Evolutionary conservation across 2,329 filamentous ascomycete species (phyloP).

Genomic region (Trichoderma pleuroti): DNA sequence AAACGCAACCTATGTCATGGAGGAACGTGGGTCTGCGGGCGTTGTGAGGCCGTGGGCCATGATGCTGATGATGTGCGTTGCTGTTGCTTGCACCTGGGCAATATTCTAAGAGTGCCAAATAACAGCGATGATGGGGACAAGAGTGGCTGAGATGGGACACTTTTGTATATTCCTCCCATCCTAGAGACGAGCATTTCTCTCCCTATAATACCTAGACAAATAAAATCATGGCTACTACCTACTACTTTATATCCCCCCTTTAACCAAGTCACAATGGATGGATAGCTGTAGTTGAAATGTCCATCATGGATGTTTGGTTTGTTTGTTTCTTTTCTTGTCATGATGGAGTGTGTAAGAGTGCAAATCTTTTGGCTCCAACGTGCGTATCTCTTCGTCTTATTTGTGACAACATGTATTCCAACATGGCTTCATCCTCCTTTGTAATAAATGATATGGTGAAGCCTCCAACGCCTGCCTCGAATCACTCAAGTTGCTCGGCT

Average conservation of each 20-base stretch:
- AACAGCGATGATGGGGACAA: background rate
- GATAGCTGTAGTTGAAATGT: background rate
- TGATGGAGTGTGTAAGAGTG: background rate
- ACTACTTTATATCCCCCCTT: too few species aligned
- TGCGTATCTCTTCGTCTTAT: background rate
- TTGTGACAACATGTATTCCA: constrained; percentile 1
- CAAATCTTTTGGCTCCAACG: background rate
- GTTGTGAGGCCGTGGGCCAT: constrained; percentile 20
- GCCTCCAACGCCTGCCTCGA: constrained; percentile 14
- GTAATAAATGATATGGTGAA: background rate
- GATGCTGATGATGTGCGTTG: constrained; percentile 12
- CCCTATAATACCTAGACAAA: background rate
- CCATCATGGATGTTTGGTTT: background rate
- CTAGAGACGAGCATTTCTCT: background rate
- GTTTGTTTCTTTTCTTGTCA: background rate
- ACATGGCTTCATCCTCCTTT: background rate
- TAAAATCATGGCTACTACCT: background rate
- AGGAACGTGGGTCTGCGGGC: constrained; percentile 28
- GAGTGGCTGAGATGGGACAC: background rate
- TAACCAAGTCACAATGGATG: background rate
- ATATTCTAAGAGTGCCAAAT: background rate
- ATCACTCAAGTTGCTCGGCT: background rate
- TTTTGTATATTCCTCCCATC: background rate
- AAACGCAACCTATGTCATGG: constrained; percentile 36
- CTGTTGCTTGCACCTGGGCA: background rate